Evolutionary conservation across 805 yeast genomes (phyloP).

Genomic region (Myxozyma nipponensis): DNA sequence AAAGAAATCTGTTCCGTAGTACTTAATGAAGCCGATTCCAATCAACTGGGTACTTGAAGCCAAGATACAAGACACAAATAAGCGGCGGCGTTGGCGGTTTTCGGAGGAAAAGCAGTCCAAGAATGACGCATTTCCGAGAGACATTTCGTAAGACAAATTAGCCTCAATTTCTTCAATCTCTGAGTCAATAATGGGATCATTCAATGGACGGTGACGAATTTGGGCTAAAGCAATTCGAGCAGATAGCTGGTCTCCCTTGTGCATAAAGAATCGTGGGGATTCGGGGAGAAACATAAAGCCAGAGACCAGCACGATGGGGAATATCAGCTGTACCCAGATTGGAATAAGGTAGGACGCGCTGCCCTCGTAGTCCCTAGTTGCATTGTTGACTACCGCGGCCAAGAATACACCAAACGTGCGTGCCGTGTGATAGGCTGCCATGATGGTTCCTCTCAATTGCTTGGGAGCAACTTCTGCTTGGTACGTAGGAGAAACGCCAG

Average conservation of each 20-base stretch:
- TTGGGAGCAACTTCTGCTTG: conserved; percentile 77
- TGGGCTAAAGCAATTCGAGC: conserved; percentile 56
- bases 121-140: conserved; percentile 12
- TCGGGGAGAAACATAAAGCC: conserved; percentile 68
- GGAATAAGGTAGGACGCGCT: conserved; percentile 71
- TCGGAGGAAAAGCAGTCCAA: conserved; percentile 34
- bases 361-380: conserved; percentile 51
- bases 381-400: conserved; percentile 69
- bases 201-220: conserved; percentile 43
- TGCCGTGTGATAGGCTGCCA: conserved; percentile 70
- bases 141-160: conserved; percentile 45
- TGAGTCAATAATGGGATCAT: conserved; percentile 45
- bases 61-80: conserved; percentile 60
- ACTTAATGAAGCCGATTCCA: conserved; percentile 86
- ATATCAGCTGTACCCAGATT: conserved; percentile 64
- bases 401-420: conserved; percentile 68
- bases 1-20: conserved; percentile 83
- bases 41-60: conserved; percentile 89
- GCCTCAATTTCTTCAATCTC: conserved; percentile 50
- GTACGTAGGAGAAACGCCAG: conserved; percentile 73
- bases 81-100: conserved; percentile 32
- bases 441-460: conserved; percentile 74
- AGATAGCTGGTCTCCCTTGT: conserved; percentile 50
- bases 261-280: conserved; percentile 67
- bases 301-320: conserved; percentile 53